Evolutionary conservation across 1,284 basidiomycete genomes (phyloP).

Genomic region (Inonotus hispidus): DNA sequence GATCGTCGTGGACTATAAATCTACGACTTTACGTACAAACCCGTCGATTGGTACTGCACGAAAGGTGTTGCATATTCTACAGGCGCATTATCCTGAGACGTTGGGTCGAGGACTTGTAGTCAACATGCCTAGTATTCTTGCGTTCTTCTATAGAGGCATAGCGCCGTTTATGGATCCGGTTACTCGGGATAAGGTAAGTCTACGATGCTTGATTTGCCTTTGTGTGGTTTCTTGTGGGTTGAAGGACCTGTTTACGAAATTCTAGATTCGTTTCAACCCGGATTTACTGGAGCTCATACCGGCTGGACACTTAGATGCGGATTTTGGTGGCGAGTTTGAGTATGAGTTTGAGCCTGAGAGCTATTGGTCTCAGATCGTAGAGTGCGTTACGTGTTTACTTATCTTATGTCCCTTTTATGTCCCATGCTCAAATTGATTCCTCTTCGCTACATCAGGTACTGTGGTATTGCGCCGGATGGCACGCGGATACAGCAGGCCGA

Average conservation of each 20-base stretch:
- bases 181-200: constrained; percentile 77
- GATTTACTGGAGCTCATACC: constrained; percentile 74
- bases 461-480: constrained; percentile 57
- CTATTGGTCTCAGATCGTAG: constrained; percentile 76
- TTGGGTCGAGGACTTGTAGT: constrained; percentile 82
- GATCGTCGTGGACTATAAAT: constrained; percentile 82
- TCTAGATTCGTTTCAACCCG: constrained; percentile 84
- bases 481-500: background rate
- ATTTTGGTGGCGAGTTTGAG: constrained; percentile 76
- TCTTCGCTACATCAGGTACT: constrained; percentile 36
- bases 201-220: background rate
- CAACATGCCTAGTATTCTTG: constrained; percentile 76
- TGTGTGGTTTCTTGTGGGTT: background rate
- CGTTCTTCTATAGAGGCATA: constrained; percentile 85
- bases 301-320: constrained; percentile 70
- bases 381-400: constrained; percentile 37
- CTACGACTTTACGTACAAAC: constrained; percentile 73
- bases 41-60: constrained; percentile 74
- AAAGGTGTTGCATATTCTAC: constrained; percentile 80
- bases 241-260: background rate
- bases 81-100: constrained; percentile 89
- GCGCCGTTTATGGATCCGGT: constrained; percentile 87
- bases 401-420: background rate
- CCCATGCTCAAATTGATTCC: constrained; percentile 10
- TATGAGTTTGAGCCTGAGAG: constrained; percentile 72